Evolutionary conservation across 306 rosid species (phyloP), one percentile per base, ranked within the genome.

Genomic region (Cicer pinnatifidum): DNA sequence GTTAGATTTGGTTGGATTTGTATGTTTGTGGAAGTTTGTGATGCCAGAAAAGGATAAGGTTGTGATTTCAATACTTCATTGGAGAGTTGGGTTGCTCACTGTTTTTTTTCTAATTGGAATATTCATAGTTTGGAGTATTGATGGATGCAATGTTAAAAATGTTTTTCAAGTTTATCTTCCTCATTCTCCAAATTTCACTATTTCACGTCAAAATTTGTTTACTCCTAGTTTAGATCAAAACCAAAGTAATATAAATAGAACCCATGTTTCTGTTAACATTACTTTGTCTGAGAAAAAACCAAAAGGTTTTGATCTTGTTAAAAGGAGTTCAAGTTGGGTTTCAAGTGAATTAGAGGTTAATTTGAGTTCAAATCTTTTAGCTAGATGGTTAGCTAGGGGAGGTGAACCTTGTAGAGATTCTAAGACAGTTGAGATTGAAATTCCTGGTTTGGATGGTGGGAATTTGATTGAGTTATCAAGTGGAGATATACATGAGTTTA

Each of bases 351-450:
- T 89, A 46, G 93, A 94, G 48, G 86, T 85, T 46, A 80, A 91
- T 62, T 76, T 85, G n/a, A 91, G 96, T 23, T 69, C 83, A 45
- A 88, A 82, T 82, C 88, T 94, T 52, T 50, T 94, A 19, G 87
- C 92, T 39, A 17, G 70, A 13, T 94, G 97, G 99, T 72, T 75
- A 20, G 85, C 87, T 74, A 86, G 82, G 6, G 97, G 97, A 19
- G 97, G 97, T n/a, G 84, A 88, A 67, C 91, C 95, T 11, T 94
- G 99, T 61, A 83, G 53, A 66, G 97, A 86, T 81, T 87, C 97
- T 2, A 78, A 57, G 83, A 84, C 99, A 0, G 83, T 65, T 59
- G 87, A 78, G 7, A 84, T 94, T 76, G 53, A 85, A 7, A 80
- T 90, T 71, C 86, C 96, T 80, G 89, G 86, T 46, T 90, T 91